phyloP scores from a whole-genome alignment of 2,329 filamentous ascomycete species.

The Monosporascus sp. region DNA sequence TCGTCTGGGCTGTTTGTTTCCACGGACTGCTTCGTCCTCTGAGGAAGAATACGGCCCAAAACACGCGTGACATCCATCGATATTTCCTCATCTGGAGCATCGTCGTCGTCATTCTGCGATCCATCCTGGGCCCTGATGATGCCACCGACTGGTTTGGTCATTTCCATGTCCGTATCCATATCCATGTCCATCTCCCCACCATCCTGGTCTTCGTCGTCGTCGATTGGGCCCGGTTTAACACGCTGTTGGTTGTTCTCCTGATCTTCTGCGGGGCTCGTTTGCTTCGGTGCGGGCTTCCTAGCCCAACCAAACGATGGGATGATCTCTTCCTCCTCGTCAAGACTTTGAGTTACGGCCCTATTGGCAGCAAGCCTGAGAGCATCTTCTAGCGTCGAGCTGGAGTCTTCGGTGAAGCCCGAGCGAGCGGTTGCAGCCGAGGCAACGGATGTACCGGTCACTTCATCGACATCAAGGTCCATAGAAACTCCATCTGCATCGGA shows the following conservation, averaged over 20 bases:
- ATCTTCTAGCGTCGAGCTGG: constrained; percentile 71
- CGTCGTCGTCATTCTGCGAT: constrained; percentile 34
- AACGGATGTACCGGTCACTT: constrained; percentile 65
- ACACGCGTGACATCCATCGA: constrained; percentile 92
- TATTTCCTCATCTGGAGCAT: constrained; percentile 60
- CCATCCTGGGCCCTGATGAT: constrained; percentile 34
- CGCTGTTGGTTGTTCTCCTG: constrained; percentile 38
- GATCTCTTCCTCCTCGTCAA: constrained; percentile 64
- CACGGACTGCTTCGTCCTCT: constrained; percentile 23
- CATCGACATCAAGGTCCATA: constrained; percentile 74
- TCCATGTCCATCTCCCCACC: constrained; percentile 33
- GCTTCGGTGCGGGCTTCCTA: constrained; percentile 45
- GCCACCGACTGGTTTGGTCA: constrained; percentile 51
- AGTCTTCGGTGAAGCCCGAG: constrained; percentile 51
- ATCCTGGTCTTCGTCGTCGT: constrained; percentile 17
- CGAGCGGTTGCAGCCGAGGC: constrained; percentile 56
- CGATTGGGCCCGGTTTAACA: constrained; percentile 19
- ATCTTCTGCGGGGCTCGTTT: constrained; percentile 25
- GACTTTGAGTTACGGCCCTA: constrained; percentile 67
- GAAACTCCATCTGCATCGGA: constrained; percentile 70
- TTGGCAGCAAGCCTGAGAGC: constrained; percentile 70
- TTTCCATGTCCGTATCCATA: constrained; percentile 50
- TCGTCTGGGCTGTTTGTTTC: constrained; percentile 16
- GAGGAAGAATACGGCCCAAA: constrained; percentile 70
- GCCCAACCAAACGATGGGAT: constrained; percentile 75